These are phyloP conservation scores for Coprinopsis sp. DNA, from an alignment of 768 basidiomycete genomes.

Conservation along the genomic window DNA sequence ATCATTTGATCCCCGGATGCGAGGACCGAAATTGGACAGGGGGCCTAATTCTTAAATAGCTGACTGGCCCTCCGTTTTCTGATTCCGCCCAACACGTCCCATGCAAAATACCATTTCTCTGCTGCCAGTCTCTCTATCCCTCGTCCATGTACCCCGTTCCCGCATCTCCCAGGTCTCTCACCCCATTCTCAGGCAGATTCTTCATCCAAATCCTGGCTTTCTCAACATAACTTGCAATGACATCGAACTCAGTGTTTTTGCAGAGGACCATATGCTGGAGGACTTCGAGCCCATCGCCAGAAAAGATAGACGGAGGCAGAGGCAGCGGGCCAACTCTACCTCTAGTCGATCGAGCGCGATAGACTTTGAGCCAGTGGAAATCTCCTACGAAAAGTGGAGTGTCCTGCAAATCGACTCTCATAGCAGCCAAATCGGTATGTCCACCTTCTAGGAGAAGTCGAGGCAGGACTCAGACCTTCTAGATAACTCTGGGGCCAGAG, in stretches of 20 bases:
- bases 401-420: conserved; percentile 82
- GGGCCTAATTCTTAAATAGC: neutral
- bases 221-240: conserved; percentile 76
- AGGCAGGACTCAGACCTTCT: conserved; percentile 7
- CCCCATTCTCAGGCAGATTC: conserved; percentile 63
- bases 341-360: conserved; percentile 18
- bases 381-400: conserved; percentile 71
- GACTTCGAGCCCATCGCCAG: conserved; percentile 62
- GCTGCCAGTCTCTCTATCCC: conserved; percentile 65
- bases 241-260: conserved; percentile 73
- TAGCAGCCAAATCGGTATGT: conserved; percentile 61
- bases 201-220: conserved; percentile 62
- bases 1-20: neutral
- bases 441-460: neutral
- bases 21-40: neutral
- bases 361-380: conserved; percentile 51
- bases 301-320: conserved; percentile 46
- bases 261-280: conserved; percentile 48
- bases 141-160: conserved; percentile 72
- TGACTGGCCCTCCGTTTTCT: neutral
- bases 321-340: conserved; percentile 37
- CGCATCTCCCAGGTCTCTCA: conserved; percentile 55
- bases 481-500: conserved; percentile 70
- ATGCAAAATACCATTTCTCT: conserved; percentile 61
- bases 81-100: neutral